Evolutionary conservation across 257 asterid species (phyloP).

Genomic region (Avicennia marina): DNA sequence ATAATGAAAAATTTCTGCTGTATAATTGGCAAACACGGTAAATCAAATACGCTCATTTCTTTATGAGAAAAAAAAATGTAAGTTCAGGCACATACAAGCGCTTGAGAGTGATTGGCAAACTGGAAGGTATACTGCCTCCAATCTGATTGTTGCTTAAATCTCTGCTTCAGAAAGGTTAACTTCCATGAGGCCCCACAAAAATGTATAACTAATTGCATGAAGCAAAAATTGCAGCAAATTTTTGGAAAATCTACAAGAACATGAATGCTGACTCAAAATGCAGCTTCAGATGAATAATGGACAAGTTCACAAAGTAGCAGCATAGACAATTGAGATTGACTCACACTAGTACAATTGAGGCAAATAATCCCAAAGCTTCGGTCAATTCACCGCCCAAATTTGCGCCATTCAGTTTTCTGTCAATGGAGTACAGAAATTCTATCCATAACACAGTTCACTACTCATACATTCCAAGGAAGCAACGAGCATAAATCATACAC

Average conservation of each 20-base stretch:
- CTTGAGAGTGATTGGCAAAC: constrained; percentile 58
- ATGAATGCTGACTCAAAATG: not conserved
- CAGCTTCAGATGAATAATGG: no score
- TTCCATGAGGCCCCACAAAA: no score
- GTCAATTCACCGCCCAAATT: constrained; percentile 85
- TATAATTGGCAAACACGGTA: not conserved
- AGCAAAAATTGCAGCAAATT: no score
- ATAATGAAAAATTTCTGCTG: not conserved
- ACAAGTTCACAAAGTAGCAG: no score
- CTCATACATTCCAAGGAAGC: not conserved
- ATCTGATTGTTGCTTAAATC: constrained; percentile 83
- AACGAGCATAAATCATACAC: constrained; percentile 24
- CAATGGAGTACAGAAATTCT: constrained; percentile 12
- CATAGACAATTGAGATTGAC: no score
- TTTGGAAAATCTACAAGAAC: no score
- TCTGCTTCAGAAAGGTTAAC: constrained; percentile 40
- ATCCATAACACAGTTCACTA: constrained; percentile 1
- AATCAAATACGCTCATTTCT: not conserved
- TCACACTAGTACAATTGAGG: constrained; percentile 64
- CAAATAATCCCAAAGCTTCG: constrained; percentile 55
- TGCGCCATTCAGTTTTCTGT: constrained; percentile 67
- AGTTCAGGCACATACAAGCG: constrained; percentile 41
- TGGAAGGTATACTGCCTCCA: constrained; percentile 81
- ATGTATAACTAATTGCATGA: no score
- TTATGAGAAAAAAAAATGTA: no score